phyloP scores from a whole-genome alignment of 2,329 filamentous ascomycete genomes.

The Neopestalotiopsis rosae region DNA sequence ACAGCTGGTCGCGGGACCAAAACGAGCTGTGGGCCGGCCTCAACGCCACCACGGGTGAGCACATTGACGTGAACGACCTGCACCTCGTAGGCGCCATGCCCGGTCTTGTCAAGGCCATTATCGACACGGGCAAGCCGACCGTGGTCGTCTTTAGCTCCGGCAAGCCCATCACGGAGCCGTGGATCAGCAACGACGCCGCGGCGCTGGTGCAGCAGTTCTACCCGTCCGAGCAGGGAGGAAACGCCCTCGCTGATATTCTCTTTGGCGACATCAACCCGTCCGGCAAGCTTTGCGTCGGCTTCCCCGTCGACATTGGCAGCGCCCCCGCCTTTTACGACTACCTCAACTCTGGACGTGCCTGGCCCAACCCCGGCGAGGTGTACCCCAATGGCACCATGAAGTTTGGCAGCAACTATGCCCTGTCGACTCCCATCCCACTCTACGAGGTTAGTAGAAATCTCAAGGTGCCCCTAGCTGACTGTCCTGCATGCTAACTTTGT shows the following conservation, averaged over 20 bases:
- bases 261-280: constrained; percentile 70
- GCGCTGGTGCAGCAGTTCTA: constrained; percentile 79
- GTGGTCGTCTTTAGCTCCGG: constrained; percentile 72
- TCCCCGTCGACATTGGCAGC: constrained; percentile 71
- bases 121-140: constrained; percentile 70
- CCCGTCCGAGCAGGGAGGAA: constrained; percentile 70
- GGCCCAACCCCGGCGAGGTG: constrained; percentile 56
- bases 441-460: constrained; percentile 46
- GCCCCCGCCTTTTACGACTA: constrained; percentile 76
- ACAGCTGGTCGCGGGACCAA: constrained; percentile 72
- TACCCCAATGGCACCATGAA: constrained; percentile 64
- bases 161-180: constrained; percentile 75
- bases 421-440: constrained; percentile 62
- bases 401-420: constrained; percentile 70
- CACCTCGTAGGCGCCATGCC: constrained; percentile 74
- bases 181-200: constrained; percentile 69
- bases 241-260: constrained; percentile 69
- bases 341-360: constrained; percentile 66
- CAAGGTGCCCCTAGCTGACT: background rate
- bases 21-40: constrained; percentile 71
- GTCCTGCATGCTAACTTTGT: background rate
- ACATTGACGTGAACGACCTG: constrained; percentile 69
- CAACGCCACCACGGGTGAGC: constrained; percentile 78
- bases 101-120: constrained; percentile 68
- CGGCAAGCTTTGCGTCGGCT: constrained; percentile 69